Evolutionary conservation across 78 protist genomes (phyloP).

Genomic region (Diacronema lutheri): DNA sequence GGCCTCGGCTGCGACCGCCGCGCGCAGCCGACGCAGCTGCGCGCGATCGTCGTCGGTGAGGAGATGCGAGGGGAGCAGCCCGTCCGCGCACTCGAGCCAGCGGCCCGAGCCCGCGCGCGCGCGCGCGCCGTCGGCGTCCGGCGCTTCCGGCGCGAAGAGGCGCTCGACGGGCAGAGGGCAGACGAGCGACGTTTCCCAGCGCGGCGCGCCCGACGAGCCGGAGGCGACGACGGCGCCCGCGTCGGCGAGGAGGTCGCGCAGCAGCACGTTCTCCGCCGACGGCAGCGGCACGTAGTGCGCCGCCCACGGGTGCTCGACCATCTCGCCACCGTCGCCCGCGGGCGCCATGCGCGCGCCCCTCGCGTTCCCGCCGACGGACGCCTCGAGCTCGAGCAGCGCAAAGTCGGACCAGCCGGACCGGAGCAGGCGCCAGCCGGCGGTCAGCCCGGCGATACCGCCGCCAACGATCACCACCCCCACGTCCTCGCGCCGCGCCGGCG

Average conservation of each 20-base stretch:
- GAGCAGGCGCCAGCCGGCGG: neutral
- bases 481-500: neutral
- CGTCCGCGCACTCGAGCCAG: too few species aligned
- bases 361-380: neutral
- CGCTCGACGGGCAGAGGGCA: too few species aligned
- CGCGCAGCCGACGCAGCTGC: too few species aligned
- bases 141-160: too few species aligned
- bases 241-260: neutral
- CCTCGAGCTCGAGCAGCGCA: neutral
- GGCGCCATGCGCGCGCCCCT: neutral
- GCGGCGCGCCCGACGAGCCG: too few species aligned
- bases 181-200: too few species aligned
- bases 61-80: too few species aligned
- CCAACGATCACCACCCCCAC: neutral
- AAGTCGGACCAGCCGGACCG: neutral
- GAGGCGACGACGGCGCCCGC: neutral
- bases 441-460: neutral
- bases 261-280: neutral
- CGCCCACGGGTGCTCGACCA: neutral
- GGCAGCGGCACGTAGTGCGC: neutral
- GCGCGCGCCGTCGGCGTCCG: too few species aligned
- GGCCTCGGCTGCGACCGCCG: too few species aligned
- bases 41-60: too few species aligned
- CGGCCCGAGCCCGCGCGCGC: too few species aligned
- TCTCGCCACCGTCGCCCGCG: neutral